phyloP scores from a whole-genome alignment of 1,284 basidiomycete genomes.

The Earliella scabrosa region DNA sequence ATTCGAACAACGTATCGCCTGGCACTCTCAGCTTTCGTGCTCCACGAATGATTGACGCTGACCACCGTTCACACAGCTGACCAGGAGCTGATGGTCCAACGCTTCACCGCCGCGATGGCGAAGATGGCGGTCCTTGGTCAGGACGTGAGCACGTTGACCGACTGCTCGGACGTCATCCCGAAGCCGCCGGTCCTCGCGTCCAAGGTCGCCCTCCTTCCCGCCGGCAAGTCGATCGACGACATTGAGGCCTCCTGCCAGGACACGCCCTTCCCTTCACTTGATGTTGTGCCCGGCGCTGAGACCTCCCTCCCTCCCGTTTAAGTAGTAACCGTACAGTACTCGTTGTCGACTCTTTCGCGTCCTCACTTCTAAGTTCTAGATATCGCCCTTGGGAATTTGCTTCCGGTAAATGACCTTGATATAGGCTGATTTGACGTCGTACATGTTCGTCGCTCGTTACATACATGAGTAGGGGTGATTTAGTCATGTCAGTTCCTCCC shows the following conservation, averaged over 20 bases:
- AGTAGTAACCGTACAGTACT: too few species aligned
- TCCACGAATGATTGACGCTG: not conserved
- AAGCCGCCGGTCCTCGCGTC: constrained; percentile 25
- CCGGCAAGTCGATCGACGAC: constrained; percentile 34
- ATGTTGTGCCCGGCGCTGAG: constrained; percentile 26
- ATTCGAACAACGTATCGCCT: too few species aligned
- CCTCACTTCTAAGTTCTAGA: too few species aligned
- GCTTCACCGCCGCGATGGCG: constrained; percentile 40
- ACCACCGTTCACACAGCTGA: constrained; percentile 26
- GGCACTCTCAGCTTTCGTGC: too few species aligned
- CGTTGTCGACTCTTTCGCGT: too few species aligned
- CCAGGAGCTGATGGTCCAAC: constrained; percentile 34
- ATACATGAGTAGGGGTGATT: too few species aligned
- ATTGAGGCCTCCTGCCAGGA: constrained; percentile 34
- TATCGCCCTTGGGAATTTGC: too few species aligned
- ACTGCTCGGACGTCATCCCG: constrained; percentile 44
- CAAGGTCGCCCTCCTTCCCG: constrained; percentile 31
- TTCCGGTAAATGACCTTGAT: too few species aligned
- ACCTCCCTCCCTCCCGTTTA: constrained; percentile 28
- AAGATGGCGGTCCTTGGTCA: constrained; percentile 41
- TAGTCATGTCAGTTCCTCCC: too few species aligned
- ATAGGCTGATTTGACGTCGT: too few species aligned
- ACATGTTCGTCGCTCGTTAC: too few species aligned
- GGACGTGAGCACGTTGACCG: constrained; percentile 30
- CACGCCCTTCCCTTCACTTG: constrained; percentile 35